Evolutionary conservation across 225 moss, liverwort and hornwort genomes (phyloP).

Genomic region (Rhytidiadelphus loreus): DNA sequence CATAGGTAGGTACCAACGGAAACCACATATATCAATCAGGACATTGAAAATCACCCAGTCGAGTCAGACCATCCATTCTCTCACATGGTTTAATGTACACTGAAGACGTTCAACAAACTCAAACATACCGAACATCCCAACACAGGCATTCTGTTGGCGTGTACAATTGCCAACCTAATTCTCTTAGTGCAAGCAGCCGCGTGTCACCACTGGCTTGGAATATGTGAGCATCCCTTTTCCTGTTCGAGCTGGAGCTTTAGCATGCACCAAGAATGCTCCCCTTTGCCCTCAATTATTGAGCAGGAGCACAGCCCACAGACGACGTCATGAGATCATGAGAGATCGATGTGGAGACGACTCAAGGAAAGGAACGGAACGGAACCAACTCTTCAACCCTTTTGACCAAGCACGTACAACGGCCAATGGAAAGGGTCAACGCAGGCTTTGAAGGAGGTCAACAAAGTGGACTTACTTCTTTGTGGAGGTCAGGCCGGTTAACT

Average conservation of each 20-base stretch:
- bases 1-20: background rate
- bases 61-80: background rate
- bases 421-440: background rate
- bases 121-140: background rate
- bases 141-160: background rate
- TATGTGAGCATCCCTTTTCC: background rate
- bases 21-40: background rate
- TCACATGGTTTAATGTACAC: background rate
- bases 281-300: constrained; percentile 11
- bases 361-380: background rate
- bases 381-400: background rate
- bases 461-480: background rate
- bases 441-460: constrained; percentile 13
- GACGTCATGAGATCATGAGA: background rate
- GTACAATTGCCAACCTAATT: background rate
- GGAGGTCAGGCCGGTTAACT: background rate
- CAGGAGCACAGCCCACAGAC: background rate
- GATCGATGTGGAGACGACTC: constrained; percentile 1
- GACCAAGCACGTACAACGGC: background rate
- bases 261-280: background rate
- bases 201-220: background rate
- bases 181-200: background rate
- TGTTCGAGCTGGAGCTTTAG: background rate
- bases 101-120: background rate
- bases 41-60: background rate